Evolutionary conservation across 2,329 filamentous ascomycete genomes (phyloP), one percentile per base, ranked within the genome.

Genomic region (Phoma sp.): DNA sequence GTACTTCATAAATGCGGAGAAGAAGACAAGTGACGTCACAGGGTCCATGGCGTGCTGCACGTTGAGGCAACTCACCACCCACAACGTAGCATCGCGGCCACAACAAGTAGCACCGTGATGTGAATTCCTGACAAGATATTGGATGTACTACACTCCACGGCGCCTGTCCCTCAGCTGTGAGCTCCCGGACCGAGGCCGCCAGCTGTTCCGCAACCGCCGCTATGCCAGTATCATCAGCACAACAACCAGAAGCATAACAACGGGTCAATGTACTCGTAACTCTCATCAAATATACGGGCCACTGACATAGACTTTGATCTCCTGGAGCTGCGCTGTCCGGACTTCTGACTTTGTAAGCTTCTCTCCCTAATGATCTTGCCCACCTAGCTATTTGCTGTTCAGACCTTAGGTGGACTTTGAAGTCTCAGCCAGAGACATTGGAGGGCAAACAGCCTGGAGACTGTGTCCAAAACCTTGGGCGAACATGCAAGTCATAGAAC

Each of bases 21-120:
- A 24, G 33, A 1, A 29, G 6, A 29, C 27, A 29, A 29, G 36
- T 55, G 52, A 55, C 52, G 52, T 55, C 52, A 55, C 37, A 46
- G 46, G 51, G 51, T 45, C 51, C 22, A 24, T 23, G 22, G 24
- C 13, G 14, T 8, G n/a, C 4, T 4, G n/a, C 37, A 23, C 37
- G 7, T 13, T n/a, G 7, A 33, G 6, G 32, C 32, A 8, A 5
- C 2, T 4, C 32, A 33, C 9, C 32, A 33, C 32, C 9, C 32
- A 33, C 32, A 8, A 5, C 10, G 32, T 11, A 33, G 32, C 32
- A 29, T 33, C 13, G 9, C 32, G 13, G 9, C 6, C 32, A 33
- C 13, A 13, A 33, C 32, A 5, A 11, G 13, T 33, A 41, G n/a
- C 1, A 30, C 24, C 23, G n/a, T 4, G 13, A 7, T 7, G 9